Conservation (phyloP, 2,329 filamentous ascomycete genomes). For the Pestalotiopsis sp. region DNA sequence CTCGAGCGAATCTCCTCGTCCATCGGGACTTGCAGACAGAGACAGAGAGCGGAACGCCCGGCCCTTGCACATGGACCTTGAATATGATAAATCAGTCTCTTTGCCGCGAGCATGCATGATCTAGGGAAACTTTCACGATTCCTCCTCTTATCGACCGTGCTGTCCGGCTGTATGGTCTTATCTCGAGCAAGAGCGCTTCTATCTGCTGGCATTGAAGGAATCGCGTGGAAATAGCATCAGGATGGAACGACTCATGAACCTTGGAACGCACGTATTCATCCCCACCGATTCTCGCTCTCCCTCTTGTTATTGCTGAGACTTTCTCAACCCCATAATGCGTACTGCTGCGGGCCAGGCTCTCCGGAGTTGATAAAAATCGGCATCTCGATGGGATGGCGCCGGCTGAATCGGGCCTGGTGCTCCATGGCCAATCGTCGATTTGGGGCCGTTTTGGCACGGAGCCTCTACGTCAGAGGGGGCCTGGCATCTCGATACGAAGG, state of each 20-base stretch:
- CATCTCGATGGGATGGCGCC: background rate
- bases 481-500: background rate
- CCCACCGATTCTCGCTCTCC: background rate
- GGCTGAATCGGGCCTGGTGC: background rate
- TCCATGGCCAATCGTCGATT: background rate
- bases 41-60: too few species aligned
- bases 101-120: background rate
- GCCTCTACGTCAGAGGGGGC: background rate
- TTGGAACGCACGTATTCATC: too few species aligned
- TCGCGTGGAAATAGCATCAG: background rate
- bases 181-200: too few species aligned
- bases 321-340: too few species aligned
- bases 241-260: background rate
- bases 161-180: too few species aligned
- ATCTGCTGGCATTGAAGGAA: background rate
- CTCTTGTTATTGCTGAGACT: background rate
- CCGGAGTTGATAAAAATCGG: background rate
- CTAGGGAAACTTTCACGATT: too few species aligned
- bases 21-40: too few species aligned
- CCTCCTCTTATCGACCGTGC: too few species aligned
- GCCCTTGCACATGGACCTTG: too few species aligned
- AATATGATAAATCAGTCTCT: background rate
- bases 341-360: background rate
- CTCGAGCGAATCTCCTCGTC: too few species aligned
- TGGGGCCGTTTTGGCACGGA: background rate